phyloP scores from a whole-genome alignment of 2,329 filamentous ascomycete species.

The Aureobasidium sp. region DNA sequence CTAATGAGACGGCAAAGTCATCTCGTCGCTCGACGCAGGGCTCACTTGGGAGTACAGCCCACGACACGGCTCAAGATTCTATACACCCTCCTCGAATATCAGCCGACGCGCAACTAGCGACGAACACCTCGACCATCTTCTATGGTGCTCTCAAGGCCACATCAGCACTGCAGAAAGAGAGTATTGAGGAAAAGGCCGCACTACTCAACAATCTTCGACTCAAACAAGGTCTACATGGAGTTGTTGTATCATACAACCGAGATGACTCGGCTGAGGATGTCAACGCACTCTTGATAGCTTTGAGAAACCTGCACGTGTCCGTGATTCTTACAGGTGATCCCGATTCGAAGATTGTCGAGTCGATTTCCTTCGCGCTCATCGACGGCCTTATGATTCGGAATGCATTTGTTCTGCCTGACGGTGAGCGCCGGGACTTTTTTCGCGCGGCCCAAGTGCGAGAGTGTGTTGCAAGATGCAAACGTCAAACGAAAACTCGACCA shows the following conservation, averaged over 20 bases:
- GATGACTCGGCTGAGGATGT: conserved; percentile 10
- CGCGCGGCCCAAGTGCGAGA: conserved; percentile 15
- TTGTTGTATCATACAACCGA: conserved; percentile 13
- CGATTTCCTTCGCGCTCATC: conserved; percentile 14
- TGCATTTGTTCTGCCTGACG: conserved; percentile 12
- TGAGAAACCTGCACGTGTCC: conserved; percentile 13
- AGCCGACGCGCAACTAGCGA: neutral
- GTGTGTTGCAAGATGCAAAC: conserved; percentile 16
- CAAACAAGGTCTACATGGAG: conserved; percentile 13
- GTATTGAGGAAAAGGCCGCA: neutral
- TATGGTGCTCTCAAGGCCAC: neutral
- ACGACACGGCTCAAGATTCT: neutral
- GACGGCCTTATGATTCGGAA: conserved; percentile 17
- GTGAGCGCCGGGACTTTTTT: conserved; percentile 16
- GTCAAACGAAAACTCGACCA: conserved; percentile 14
- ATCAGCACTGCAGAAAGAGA: neutral
- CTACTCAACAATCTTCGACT: conserved; percentile 12
- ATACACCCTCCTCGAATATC: neutral
- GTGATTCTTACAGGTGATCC: conserved; percentile 16
- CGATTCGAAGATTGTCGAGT: conserved; percentile 10
- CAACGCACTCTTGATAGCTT: conserved; percentile 6
- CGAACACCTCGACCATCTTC: neutral
- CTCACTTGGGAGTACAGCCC: neutral
- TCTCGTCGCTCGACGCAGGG: neutral
- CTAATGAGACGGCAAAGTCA: neutral